Evolutionary conservation across 495 filamentous ascomycete species (phyloP), one percentile per base, ranked within the genome.

Genomic region (Thermothielavioides terrestris): DNA sequence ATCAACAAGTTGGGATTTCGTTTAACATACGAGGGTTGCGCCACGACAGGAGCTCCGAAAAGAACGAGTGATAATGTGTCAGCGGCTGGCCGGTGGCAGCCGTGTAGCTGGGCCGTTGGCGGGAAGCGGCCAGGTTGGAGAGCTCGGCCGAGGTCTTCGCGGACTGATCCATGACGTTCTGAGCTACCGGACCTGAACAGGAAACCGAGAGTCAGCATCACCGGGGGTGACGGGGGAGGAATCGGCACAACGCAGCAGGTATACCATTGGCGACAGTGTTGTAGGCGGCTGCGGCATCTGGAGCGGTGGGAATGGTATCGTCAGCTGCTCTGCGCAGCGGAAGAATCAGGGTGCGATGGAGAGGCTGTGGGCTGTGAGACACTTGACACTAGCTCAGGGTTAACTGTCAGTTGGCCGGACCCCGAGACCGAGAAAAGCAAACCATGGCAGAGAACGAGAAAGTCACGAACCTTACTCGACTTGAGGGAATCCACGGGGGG

Each of bases 31-130:
- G 62, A 52, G 71, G 75, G 59, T 79, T 73, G 59, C 77, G 71
- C 77, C 77, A 80, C 44, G 77, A 80, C 46, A 99, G 68, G 46
- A 99, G 77, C 66, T 86, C 87, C 61, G 87, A 87, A 74, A 97
- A 90, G 72, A 96, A 80, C 28, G 89, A 95, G 71, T 97, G 92
- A 69, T 96, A 99, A 70, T 90, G 85, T 41, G 89, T 96, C 71
- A 97, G 69, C 22, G 84, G 84, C 65, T 96, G 90, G 57, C 88
- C 89, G 61, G 82, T 94, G 55, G 80, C 81, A 57, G 88, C 80
- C 31, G 77, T 78, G 50, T 81, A 73, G 28, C 77, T 68, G 35
- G 88, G 86, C 42, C 80, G 80, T 46, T 77, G 75, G 52, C 84
- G 84, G 48, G 85, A 59, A 54, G 79, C 78, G 57, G 85, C 83